These are phyloP conservation scores for Taiozyma sp. DNA, from an alignment of 1,139 yeast genomes.

Conservation along the genomic window DNA sequence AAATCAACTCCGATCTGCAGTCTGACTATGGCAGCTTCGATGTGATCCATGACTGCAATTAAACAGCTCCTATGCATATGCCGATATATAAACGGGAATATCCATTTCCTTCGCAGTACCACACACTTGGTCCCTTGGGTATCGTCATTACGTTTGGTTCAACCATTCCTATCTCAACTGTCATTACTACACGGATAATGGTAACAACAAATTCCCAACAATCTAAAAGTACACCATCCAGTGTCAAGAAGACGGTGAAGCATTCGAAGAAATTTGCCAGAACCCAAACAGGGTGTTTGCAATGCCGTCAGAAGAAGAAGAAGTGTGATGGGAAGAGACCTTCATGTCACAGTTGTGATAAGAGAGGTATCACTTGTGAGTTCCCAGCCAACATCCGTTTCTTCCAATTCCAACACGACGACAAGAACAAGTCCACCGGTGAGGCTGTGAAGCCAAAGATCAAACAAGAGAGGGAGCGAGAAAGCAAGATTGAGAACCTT, in stretches of 20 bases:
- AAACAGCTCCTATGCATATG: neutral
- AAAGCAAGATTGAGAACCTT: neutral
- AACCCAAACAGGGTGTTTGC: slow-evolving; percentile 24
- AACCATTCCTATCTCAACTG: neutral
- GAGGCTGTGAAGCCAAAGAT: neutral
- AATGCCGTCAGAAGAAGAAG: slow-evolving; percentile 26
- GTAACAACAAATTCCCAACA: neutral
- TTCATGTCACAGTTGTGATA: slow-evolving; percentile 42
- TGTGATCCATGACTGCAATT: neutral
- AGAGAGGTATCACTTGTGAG: slow-evolving; percentile 24
- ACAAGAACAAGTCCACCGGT: neutral
- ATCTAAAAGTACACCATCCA: neutral
- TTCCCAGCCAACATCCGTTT: slow-evolving; percentile 23
- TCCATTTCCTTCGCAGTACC: neutral
- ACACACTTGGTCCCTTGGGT: neutral
- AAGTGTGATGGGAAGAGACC: slow-evolving; percentile 49
- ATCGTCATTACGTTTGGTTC: neutral
- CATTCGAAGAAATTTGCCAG: slow-evolving; percentile 23
- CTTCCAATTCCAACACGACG: slow-evolving; percentile 10
- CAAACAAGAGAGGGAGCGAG: neutral
- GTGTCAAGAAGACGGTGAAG: slow-evolving; percentile 12
- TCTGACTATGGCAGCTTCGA: neutral
- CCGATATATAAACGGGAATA: neutral
- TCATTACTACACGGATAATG: neutral
- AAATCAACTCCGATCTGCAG: neutral